Evolutionary conservation across 139 green algal species (phyloP).

Genomic region (Coelastrella sp.): DNA sequence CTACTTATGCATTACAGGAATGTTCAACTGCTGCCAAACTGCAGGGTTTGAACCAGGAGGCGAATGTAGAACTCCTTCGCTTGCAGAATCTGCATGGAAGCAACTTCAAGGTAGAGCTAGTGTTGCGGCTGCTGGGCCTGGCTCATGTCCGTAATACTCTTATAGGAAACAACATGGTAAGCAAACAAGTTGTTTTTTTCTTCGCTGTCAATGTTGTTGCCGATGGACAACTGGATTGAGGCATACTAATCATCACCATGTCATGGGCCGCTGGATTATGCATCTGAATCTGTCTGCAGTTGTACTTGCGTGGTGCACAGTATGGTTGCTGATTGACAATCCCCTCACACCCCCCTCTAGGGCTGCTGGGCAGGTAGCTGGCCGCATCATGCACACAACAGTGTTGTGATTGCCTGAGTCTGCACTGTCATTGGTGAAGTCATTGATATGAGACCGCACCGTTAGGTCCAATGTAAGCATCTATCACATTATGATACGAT

Average conservation of each 20-base stretch:
- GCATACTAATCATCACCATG: no score
- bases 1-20: background rate
- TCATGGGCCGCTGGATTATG: no score
- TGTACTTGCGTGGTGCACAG: no score
- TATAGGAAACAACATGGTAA: constrained; percentile 78
- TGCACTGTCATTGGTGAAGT: no score
- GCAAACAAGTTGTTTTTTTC: background rate
- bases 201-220: background rate
- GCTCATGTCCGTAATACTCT: constrained; percentile 64
- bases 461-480: no score
- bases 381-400: no score
- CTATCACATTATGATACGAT: background rate
- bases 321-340: no score
- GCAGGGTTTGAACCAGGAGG: constrained; percentile 17
- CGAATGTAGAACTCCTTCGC: background rate
- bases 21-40: background rate
- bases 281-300: no score
- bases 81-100: constrained; percentile 4
- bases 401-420: no score
- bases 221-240: no score
- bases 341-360: no score
- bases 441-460: background rate
- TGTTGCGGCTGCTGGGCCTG: constrained; percentile 61
- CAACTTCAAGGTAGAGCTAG: constrained; percentile 48
- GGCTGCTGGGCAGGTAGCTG: no score